Evolutionary conservation across 352 stramenopile genomes (phyloP), one percentile per base, ranked within the genome.

Genomic region (Pilasporangium apinafurcum): DNA sequence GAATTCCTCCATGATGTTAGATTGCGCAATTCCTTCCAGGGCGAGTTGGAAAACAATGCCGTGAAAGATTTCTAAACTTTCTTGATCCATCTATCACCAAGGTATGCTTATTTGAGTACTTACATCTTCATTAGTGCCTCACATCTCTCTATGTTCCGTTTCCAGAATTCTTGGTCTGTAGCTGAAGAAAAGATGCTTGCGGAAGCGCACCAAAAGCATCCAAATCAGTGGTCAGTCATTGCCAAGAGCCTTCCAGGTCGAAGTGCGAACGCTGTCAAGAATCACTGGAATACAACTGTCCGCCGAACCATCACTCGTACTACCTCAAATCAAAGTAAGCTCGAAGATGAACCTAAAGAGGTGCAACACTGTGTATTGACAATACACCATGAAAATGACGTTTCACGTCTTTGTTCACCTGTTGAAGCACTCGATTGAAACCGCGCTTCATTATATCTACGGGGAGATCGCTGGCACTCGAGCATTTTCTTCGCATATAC

Each of bases 11-110:
- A 28, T 35, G 30, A 16, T 16, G 26, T 14, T 48, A 90, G 78
- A 68, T 90, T 40, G 73, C 72, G 14, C 32, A 31, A 1, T 62
- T 59, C n/a, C 61, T 90, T 33, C 70, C 72, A 12, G 72, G 75
- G 1, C 55, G 78, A 6, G 27, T 82, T 6, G 74, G 69, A 13
- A 90, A 83, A 22, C 78, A 90, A 37, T 90, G 78, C 22, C 75
- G 78, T 9, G 78, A 91, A 36, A 67, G 78, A 17, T 91, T 76
- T 36, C 13, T 72, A 27, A 87, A 91, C 36, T 64, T 84, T 9
- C 37, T 86, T 16, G 59, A 86, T 16, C 60, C 65, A 2, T 55
- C 57, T 0, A 63, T 86, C 25, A 61, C 31, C 16, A 68, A 57
- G 44, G 77, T 89, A 37, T 16, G 37, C 28, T 27, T n/a, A n/a